These are phyloP conservation scores for Aspergillus heteromorphus DNA, from an alignment of 495 filamentous ascomycete genomes.

Conservation along the genomic window DNA sequence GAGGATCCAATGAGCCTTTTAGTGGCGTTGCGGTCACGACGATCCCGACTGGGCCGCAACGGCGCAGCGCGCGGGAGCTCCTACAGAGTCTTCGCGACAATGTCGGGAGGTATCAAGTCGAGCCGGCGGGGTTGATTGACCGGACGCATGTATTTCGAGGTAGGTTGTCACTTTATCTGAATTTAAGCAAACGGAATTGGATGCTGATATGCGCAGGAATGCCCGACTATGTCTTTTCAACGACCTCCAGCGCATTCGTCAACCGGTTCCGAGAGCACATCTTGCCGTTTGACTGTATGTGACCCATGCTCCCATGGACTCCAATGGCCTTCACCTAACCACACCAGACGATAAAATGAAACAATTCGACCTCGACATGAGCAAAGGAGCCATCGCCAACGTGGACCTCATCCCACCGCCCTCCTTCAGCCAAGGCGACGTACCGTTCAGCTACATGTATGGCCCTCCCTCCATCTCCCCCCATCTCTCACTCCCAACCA, in stretches of 20 bases:
- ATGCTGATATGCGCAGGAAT: constrained; percentile 28
- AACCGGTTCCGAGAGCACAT: constrained; percentile 59
- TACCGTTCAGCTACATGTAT: constrained; percentile 64
- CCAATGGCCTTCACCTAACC: neutral
- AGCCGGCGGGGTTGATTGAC: constrained; percentile 66
- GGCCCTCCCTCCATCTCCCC: neutral
- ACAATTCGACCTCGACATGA: constrained; percentile 64
- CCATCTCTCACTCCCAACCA: neutral
- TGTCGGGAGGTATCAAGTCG: constrained; percentile 58
- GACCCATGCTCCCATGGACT: neutral
- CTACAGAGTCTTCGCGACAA: constrained; percentile 69
- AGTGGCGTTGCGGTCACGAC: constrained; percentile 15
- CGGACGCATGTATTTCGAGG: constrained; percentile 84
- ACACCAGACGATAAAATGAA: constrained; percentile 59
- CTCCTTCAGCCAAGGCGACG: constrained; percentile 56
- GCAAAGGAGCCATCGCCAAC: constrained; percentile 49
- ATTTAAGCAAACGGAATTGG: neutral
- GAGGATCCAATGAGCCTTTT: constrained; percentile 65
- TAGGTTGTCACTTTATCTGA: constrained; percentile 22
- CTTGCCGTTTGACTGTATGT: constrained; percentile 57
- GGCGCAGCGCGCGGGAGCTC: constrained; percentile 37
- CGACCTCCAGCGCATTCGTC: constrained; percentile 56
- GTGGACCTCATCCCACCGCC: constrained; percentile 78
- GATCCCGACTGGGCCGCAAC: constrained; percentile 9
- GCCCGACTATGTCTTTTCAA: constrained; percentile 75